Evolutionary conservation across 768 basidiomycete species (phyloP).

Genomic region (Boletus rex-veris): DNA sequence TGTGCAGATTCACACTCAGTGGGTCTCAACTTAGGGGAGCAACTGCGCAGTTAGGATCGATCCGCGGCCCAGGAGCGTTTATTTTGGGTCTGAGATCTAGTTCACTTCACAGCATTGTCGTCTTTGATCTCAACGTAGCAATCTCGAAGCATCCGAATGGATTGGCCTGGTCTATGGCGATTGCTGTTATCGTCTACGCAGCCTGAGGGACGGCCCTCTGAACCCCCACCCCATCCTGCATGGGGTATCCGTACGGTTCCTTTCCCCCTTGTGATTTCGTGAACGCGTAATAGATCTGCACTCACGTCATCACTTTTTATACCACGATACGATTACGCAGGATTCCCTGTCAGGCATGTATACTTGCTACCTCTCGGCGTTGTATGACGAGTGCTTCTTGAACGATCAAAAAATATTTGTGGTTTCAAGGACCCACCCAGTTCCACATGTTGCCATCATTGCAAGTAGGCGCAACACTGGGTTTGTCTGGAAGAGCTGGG

Average conservation of each 20-base stretch:
- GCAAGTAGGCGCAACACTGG: background rate
- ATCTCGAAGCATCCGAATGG: background rate
- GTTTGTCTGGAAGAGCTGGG: background rate
- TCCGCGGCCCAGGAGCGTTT: too few species aligned
- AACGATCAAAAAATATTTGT: too few species aligned
- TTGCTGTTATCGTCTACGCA: too few species aligned
- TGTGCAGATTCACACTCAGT: too few species aligned
- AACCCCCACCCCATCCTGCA: background rate
- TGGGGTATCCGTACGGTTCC: background rate
- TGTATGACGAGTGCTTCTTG: too few species aligned
- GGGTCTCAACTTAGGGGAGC: too few species aligned
- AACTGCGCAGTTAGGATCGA: too few species aligned
- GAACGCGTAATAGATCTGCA: background rate
- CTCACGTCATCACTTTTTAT: constrained; percentile 3
- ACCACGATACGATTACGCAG: background rate
- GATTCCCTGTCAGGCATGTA: constrained; percentile 6
- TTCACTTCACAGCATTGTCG: too few species aligned
- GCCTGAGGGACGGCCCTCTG: too few species aligned
- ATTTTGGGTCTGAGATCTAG: too few species aligned
- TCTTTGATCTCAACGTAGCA: too few species aligned
- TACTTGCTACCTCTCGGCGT: constrained; percentile 17
- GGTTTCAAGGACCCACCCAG: background rate
- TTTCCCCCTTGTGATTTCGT: background rate
- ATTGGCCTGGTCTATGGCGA: too few species aligned
- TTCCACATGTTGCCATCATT: background rate